phyloP scores from a whole-genome alignment of 306 rosid genomes.

The Vigna radiata region DNA sequence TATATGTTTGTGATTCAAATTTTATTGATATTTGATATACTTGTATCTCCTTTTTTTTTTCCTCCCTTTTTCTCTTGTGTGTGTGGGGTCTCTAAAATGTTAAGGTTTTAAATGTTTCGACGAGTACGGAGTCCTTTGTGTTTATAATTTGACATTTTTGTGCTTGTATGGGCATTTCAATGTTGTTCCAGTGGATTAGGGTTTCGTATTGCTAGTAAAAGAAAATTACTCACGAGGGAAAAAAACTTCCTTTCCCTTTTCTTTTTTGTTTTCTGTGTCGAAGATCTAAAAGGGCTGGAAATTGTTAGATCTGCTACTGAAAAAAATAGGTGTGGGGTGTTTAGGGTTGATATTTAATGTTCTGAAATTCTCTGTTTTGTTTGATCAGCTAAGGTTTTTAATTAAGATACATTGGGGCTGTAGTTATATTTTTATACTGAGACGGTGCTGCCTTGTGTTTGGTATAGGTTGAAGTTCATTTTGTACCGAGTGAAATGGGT shows the following conservation, averaged over 20 bases:
- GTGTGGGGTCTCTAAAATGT: neutral
- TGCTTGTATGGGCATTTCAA: conserved; percentile 25
- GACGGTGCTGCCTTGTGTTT: conserved; percentile 1
- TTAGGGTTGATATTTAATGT: neutral
- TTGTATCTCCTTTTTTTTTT: neutral
- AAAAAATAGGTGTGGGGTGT: conserved; percentile 8
- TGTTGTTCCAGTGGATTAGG: conserved; percentile 38
- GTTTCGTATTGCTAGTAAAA: conserved; percentile 30
- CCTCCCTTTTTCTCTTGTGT: neutral
- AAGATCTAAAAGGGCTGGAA: conserved; percentile 9
- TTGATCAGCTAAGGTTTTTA: neutral
- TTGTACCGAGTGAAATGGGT: neutral
- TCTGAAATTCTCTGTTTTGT: conserved; percentile 9
- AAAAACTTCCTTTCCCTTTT: neutral
- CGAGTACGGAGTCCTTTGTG: neutral
- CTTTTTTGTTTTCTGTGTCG: neutral
- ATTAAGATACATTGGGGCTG: neutral
- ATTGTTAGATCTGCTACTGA: conserved; percentile 44
- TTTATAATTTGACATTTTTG: conserved; percentile 16
- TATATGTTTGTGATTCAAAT: neutral
- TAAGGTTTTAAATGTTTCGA: conserved; percentile 40
- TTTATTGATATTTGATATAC: neutral
- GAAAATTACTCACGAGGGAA: neutral
- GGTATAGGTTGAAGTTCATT: neutral
- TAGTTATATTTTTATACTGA: neutral